These are phyloP conservation scores for Cnidoscolus chayamansa DNA, from an alignment of 441 rosid species.

Conservation along the genomic window DNA sequence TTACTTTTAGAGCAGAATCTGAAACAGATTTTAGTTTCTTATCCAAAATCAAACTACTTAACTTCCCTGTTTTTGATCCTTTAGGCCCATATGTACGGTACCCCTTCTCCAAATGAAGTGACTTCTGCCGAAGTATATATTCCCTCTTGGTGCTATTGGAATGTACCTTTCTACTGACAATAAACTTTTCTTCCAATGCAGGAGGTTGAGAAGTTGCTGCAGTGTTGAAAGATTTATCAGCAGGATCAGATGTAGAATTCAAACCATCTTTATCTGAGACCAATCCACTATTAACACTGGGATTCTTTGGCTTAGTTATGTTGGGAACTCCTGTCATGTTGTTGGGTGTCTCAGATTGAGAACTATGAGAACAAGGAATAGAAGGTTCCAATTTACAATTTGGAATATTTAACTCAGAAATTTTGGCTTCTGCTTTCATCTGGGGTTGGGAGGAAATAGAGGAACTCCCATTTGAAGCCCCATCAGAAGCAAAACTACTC, in stretches of 20 bases:
- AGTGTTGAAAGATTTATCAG: conserved; percentile 42
- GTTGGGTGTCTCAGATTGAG: conserved; percentile 39
- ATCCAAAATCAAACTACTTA: conserved; percentile 50
- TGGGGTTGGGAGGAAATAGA: conserved; percentile 31
- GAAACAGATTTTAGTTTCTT: conserved; percentile 56
- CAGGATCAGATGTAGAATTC: conserved; percentile 37
- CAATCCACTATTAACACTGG: conserved; percentile 36
- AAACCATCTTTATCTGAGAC: conserved; percentile 49
- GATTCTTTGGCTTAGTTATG: conserved; percentile 44
- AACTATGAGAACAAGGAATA: conserved; percentile 41
- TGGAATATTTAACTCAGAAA: conserved; percentile 42
- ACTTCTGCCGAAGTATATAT: conserved; percentile 63
- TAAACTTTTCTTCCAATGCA: conserved; percentile 55
- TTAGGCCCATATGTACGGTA: conserved; percentile 65
- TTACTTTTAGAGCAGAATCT: conserved; percentile 50
- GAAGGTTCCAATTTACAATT: conserved; percentile 42
- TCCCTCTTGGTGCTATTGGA: conserved; percentile 63
- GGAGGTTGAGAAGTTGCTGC: conserved; percentile 51
- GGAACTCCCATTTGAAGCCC: conserved; percentile 33
- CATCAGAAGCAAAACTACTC: conserved; percentile 42
- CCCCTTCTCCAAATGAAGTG: conserved; percentile 71
- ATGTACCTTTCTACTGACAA: conserved; percentile 55
- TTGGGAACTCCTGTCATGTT: conserved; percentile 33
- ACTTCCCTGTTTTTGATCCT: conserved; percentile 52
- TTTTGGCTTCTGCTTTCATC: conserved; percentile 35